Conservation (phyloP, 139 green algal genomes). For the Haematococcus sp. region DNA sequence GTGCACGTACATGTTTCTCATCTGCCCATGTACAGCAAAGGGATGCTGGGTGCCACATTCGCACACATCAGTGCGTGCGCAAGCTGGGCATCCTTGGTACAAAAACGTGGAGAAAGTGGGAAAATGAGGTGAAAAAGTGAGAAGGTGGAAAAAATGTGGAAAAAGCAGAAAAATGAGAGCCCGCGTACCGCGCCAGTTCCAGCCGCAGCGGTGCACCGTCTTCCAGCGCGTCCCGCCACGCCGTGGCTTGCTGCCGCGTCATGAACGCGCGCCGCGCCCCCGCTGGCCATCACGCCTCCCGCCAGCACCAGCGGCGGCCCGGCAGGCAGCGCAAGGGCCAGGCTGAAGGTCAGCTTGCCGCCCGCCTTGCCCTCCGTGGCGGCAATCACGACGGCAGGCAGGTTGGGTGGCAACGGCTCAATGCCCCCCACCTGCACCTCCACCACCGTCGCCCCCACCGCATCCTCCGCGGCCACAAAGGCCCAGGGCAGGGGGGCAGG, state of each 20-base stretch:
- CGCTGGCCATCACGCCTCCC: background rate
- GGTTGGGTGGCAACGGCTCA: background rate
- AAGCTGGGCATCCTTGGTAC: too few species aligned
- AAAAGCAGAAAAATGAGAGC: too few species aligned
- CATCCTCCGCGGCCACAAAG: background rate
- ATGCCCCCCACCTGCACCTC: background rate
- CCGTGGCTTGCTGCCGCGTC: background rate
- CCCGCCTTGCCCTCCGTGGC: slow-evolving; percentile 3
- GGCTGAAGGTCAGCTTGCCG: background rate
- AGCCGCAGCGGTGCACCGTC: background rate
- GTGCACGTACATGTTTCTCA: too few species aligned
- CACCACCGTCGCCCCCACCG: background rate
- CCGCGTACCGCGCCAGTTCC: background rate
- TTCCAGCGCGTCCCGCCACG: background rate
- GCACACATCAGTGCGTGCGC: too few species aligned
- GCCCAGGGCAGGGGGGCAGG: background rate
- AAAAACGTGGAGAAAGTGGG: too few species aligned
- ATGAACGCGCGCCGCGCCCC: background rate
- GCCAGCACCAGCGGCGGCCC: background rate
- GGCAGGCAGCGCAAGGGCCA: background rate
- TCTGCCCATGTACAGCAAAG: too few species aligned
- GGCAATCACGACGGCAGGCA: background rate
- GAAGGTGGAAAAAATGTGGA: too few species aligned
- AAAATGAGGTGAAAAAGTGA: too few species aligned
- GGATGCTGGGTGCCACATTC: too few species aligned